Base-by-base conservation (phyloP, 352 stramenopile species). In the Pythium brachiatum region DNA sequence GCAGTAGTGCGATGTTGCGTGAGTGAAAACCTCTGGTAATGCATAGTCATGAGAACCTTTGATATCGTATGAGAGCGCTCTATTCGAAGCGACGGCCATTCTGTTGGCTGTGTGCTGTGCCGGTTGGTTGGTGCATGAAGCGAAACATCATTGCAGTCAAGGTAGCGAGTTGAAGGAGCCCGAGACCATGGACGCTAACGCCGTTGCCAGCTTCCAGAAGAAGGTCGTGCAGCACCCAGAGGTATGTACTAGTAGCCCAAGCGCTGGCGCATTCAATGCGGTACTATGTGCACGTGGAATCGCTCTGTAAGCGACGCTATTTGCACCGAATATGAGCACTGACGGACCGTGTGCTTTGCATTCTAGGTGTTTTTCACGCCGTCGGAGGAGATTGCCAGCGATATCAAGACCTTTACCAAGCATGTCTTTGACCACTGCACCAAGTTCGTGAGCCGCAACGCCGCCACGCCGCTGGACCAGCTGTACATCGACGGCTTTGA, bases 401-500 rank as follows among this genome's bases (percentile, higher is more conserved):
- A 88, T 53, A 85, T 93, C 62, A 85, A 89, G 60, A 57, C 68
- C 32, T 88, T 94, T 61, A 83, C 80, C 12, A 94, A 94, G 80
- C 76, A 92, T 74, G 73, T 84, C 21, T 94, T 90, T 59, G 82
- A 94, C 69, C 73, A 79, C 66, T 83, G 81, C 57, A 83, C 74
- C 26, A 74, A 86, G 58, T 90, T 85, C 57, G 66, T 77, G 55
- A 83, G 73, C 56, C 77, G 75, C 61, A 70, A 53, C 12, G 59
- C 64, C 2, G 66, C 69, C 27, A 79, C 76, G 15, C 69, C 83
- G 25, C 70, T 94, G 63, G 81, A 89, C 32, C 74, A 92, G 67
- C 68, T 94, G 6, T 94, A 92, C 46, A 70, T 94, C 56, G 83
- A 92, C 34, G 85, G 79, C 57, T 94, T 94, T 50, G 81, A 94